Conservation (phyloP, 352 stramenopile species). For the Hyaloperonospora brassicae region DNA sequence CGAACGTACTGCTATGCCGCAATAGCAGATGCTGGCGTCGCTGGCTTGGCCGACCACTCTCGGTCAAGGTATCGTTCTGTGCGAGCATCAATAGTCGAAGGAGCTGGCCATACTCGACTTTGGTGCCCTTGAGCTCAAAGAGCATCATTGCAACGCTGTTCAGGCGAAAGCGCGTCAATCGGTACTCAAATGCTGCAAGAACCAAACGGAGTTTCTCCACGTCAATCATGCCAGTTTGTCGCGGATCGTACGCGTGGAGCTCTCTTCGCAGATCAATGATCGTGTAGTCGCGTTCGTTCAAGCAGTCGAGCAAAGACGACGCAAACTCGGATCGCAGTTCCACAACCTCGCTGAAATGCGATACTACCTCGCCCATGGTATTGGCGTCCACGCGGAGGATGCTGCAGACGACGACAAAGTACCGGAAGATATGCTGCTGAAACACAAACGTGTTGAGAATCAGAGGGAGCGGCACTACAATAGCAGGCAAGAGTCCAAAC, state of each 20-base stretch:
- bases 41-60: too few relatives aligned
- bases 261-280: constrained; percentile 30
- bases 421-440: constrained; percentile 49
- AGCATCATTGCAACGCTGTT: constrained; percentile 53
- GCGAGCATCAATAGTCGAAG: constrained; percentile 29
- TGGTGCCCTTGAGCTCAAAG: constrained; percentile 34
- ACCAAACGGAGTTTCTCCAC: constrained; percentile 39
- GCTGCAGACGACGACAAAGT: constrained; percentile 53
- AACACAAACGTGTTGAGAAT: constrained; percentile 55
- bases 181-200: constrained; percentile 35
- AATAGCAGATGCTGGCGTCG: too few relatives aligned
- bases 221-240: constrained; percentile 30
- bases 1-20: too few relatives aligned
- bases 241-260: constrained; percentile 25
- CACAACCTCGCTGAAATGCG: constrained; percentile 55
- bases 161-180: constrained; percentile 47
- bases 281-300: constrained; percentile 19
- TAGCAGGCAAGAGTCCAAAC: constrained; percentile 18
- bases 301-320: constrained; percentile 18
- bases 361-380: constrained; percentile 46
- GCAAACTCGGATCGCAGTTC: constrained; percentile 47
- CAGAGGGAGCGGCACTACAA: constrained; percentile 34
- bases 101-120: constrained; percentile 44
- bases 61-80: background rate
- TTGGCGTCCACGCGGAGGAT: constrained; percentile 46